Evolutionary conservation across 495 filamentous ascomycete species (phyloP), one percentile per base, ranked within the genome.

Genomic region (Endocarpon pusillum): DNA sequence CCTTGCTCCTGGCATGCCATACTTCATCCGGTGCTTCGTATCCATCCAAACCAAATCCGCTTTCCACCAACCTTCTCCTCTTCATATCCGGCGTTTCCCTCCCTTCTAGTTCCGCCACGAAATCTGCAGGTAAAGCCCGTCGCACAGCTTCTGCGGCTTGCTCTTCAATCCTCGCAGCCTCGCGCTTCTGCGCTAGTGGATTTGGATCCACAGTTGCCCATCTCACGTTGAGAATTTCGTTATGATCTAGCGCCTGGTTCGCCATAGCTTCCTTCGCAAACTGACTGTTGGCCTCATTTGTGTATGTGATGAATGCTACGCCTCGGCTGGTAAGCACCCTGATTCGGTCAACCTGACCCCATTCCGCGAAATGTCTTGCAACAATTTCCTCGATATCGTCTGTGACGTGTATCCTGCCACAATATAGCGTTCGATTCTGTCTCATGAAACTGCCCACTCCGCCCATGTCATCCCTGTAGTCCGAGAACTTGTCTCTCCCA

Each of bases 311-410:
- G 53, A 94, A 93, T 0, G 75, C 89, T 3, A 97, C 87, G 30
- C 89, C 89, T 2, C 89, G 58, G 5, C 71, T 73, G 15, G 85
- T 91, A n/a, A 97, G 61, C n/a, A 93, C 86, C 32, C 86, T 71
- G 19, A 75, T 81, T 3, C 89, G 67, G 41, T 94, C 89, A 20
- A 96, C 59, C 44, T 83, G 75, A 3, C 89, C 89, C 82, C 84
- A 97, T 56, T 94, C 87, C 2, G 78, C 71, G 42, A 94, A 93
- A 53, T 96, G 86, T 8, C 89, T 65, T 20, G 85, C 73, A 2
- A 93, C 85, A n/a, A 94, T 69, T 53, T 97, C 89, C 50, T 94
- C 86, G 40, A 94, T 94, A 49, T 94, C 87, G 54, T 94, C 87
- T n/a, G 74, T 85, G 14, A 94, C 87, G 48, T 94, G 81, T 40